Conservation (phyloP, 257 asterid genomes). For the Solanum pennellii region DNA sequence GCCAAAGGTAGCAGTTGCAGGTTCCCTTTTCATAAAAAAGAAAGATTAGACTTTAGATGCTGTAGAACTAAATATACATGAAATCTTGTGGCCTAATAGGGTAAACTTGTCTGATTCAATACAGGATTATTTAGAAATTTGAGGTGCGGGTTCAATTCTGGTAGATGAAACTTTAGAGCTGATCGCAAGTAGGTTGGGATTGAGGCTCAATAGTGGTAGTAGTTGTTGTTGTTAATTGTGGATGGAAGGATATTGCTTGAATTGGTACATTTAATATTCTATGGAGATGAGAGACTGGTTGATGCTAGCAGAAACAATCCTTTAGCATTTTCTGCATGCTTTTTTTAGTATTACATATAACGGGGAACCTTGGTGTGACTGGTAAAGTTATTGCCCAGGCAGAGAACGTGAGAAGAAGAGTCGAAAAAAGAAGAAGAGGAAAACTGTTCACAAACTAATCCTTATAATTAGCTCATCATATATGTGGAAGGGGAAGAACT, state of each 20-base stretch:
- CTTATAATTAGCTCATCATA: not conserved
- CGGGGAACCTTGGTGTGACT: not conserved
- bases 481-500: not conserved
- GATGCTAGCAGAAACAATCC: not conserved
- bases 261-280: not conserved
- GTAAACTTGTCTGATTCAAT: not conserved
- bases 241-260: not conserved
- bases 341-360: not conserved
- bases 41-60: not conserved
- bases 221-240: not conserved
- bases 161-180: not conserved
- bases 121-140: not conserved
- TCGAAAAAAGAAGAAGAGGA: not conserved
- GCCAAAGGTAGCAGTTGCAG: no score
- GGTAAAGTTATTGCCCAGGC: not conserved
- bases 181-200: not conserved
- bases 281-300: not conserved
- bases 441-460: not conserved
- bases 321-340: not conserved
- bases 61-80: not conserved
- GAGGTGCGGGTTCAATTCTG: not conserved
- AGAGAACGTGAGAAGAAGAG: not conserved
- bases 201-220: not conserved
- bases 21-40: not conserved
- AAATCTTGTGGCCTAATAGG: not conserved